Evolutionary conservation across 768 basidiomycete genomes (phyloP).

Genomic region (Cyclocybe aegerita): DNA sequence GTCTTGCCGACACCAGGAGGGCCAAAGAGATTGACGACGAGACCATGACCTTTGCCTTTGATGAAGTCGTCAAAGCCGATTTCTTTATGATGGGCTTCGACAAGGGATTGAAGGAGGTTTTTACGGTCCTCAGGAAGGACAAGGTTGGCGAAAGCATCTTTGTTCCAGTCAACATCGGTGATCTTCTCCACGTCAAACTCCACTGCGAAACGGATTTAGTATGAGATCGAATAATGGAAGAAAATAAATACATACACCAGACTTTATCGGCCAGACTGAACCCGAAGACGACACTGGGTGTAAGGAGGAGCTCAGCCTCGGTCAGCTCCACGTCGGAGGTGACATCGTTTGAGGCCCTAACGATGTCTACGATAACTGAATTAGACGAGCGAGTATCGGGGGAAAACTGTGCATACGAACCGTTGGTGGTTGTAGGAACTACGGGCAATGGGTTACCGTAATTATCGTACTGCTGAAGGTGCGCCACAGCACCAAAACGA

Average conservation of each 20-base stretch:
- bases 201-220: constrained; percentile 32
- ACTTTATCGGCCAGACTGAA: constrained; percentile 61
- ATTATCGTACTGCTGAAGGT: too few species aligned
- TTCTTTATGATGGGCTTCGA: constrained; percentile 56
- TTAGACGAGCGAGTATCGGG: background rate
- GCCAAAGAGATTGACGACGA: constrained; percentile 57
- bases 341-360: constrained; percentile 13
- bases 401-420: background rate
- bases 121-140: constrained; percentile 56
- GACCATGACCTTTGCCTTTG: constrained; percentile 62
- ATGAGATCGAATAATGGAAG: background rate
- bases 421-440: background rate
- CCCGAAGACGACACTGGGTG: constrained; percentile 57
- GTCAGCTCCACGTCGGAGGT: constrained; percentile 35
- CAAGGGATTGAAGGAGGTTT: constrained; percentile 51
- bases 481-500: too few species aligned
- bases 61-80: constrained; percentile 60
- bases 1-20: constrained; percentile 60
- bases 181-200: constrained; percentile 62
- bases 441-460: background rate
- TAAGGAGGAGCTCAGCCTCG: constrained; percentile 54
- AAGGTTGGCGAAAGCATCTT: constrained; percentile 57
- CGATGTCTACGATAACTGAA: too few species aligned
- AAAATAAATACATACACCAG: constrained; percentile 45
- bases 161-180: constrained; percentile 52